A percentile compares a stretch with the other conserved stretches of the same genome.
phyloP scores from a whole-genome alignment of 2,329 filamentous ascomycete genomes.

The Aspergillus latus region DNA sequence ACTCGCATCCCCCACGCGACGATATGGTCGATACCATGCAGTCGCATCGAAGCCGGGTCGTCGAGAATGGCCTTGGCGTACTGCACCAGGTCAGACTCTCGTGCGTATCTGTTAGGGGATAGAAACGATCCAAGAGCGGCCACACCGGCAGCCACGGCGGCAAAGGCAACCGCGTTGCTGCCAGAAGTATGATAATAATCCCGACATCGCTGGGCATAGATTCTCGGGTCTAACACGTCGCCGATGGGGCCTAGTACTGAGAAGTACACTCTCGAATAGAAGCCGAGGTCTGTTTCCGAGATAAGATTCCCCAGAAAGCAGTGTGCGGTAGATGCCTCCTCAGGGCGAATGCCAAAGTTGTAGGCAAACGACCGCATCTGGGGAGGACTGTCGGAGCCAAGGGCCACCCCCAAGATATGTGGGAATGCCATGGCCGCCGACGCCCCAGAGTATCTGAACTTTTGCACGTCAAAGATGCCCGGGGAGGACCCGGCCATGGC shows the following conservation, averaged over 20 bases:
- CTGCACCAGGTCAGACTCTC: slow-evolving; percentile 30
- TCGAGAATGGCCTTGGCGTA: slow-evolving; percentile 35
- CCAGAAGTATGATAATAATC: slow-evolving; percentile 27
- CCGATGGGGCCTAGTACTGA: slow-evolving; percentile 22
- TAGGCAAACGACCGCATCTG: slow-evolving; percentile 30
- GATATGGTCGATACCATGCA: slow-evolving; percentile 29
- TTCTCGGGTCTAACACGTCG: slow-evolving; percentile 28
- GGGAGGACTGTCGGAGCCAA: slow-evolving; percentile 29
- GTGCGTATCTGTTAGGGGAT: slow-evolving; percentile 23
- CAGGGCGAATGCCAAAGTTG: slow-evolving; percentile 34
- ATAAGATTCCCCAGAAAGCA: slow-evolving; percentile 27
- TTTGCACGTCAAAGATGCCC: slow-evolving; percentile 32
- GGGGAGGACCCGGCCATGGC: slow-evolving; percentile 12
- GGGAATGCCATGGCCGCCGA: slow-evolving; percentile 35
- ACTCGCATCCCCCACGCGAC: slow-evolving; percentile 32
- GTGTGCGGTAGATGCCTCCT: slow-evolving; percentile 28
- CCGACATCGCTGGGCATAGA: slow-evolving; percentile 30
- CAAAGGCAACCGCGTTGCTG: slow-evolving; percentile 24
- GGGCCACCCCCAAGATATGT: slow-evolving; percentile 29
- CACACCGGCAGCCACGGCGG: slow-evolving; percentile 30
- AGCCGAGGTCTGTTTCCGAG: slow-evolving; percentile 26
- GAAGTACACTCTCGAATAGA: slow-evolving; percentile 27
- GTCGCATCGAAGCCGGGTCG: slow-evolving; percentile 30
- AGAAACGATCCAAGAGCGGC: slow-evolving; percentile 32
- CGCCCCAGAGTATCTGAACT: slow-evolving; percentile 28